These are phyloP conservation scores for Solanum hybrid DNA, from an alignment of 305 asterid species.

Conservation along the genomic window DNA sequence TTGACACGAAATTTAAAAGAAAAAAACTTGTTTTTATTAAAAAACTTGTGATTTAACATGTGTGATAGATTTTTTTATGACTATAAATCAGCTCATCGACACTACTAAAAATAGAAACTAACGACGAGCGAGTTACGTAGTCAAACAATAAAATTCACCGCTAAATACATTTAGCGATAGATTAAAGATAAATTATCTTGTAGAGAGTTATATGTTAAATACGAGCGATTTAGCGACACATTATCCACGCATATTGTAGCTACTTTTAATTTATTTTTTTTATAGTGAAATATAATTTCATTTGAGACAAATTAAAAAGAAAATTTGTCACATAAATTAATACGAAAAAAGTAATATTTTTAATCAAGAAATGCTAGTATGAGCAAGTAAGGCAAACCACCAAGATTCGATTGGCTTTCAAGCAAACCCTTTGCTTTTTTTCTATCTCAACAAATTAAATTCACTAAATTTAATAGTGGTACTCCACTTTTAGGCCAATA, in stretches of 20 bases:
- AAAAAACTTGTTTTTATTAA: background rate
- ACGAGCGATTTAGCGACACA: background rate
- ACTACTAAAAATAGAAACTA: background rate
- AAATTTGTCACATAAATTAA: background rate
- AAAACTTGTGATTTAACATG: background rate
- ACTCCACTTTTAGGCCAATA: background rate
- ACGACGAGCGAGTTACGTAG: background rate
- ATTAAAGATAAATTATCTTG: background rate
- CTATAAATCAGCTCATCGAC: background rate
- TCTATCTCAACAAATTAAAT: background rate
- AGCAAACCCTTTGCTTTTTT: slow-evolving; percentile 46
- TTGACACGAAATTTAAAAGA: background rate
- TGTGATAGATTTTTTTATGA: background rate
- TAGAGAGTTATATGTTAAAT: background rate
- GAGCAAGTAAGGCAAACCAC: slow-evolving; percentile 19
- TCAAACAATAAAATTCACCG: background rate
- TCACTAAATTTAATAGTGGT: background rate
- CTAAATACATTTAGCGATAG: background rate
- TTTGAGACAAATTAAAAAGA: background rate
- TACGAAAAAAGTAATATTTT: background rate
- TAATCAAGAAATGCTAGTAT: background rate
- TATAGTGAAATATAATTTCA: background rate
- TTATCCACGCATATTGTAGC: background rate
- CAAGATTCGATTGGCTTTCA: slow-evolving; percentile 61
- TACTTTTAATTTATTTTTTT: background rate